phyloP scores from a whole-genome alignment of 2,329 filamentous ascomycete species.

The Fusarium mexicanum region DNA sequence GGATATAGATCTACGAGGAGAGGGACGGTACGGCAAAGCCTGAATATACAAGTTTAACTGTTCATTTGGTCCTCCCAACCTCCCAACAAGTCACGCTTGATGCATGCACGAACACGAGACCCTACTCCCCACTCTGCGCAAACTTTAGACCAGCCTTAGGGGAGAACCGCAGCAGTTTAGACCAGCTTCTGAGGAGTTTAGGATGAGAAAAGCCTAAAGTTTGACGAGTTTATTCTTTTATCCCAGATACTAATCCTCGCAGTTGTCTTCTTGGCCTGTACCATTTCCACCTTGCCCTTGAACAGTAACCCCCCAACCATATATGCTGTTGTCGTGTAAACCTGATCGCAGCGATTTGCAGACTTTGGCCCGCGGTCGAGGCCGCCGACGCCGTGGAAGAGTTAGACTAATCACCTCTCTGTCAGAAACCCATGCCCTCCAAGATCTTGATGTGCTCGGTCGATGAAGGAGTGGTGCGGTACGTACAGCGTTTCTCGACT shows the following conservation, averaged over 20 bases:
- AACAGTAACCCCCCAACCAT: background rate
- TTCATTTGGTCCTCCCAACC: background rate
- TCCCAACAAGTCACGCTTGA: too few species aligned
- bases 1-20: background rate
- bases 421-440: background rate
- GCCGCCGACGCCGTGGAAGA: background rate
- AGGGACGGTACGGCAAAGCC: background rate
- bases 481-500: rapidly evolving
- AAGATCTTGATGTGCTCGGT: background rate
- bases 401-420: rapidly evolving
- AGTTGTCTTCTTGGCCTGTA: background rate
- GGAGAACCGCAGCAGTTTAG: too few species aligned
- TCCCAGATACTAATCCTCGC: too few species aligned
- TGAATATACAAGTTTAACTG: background rate
- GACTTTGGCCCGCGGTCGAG: background rate
- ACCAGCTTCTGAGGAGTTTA: background rate
- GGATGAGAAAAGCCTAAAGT: background rate
- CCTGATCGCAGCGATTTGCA: background rate
- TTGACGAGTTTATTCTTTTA: background rate
- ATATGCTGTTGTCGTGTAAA: background rate
- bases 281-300: background rate
- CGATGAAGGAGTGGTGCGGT: background rate
- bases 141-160: background rate
- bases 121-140: background rate
- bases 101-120: background rate